phyloP scores from a whole-genome alignment of 352 stramenopile genomes.

The Pythium apleroticum region DNA sequence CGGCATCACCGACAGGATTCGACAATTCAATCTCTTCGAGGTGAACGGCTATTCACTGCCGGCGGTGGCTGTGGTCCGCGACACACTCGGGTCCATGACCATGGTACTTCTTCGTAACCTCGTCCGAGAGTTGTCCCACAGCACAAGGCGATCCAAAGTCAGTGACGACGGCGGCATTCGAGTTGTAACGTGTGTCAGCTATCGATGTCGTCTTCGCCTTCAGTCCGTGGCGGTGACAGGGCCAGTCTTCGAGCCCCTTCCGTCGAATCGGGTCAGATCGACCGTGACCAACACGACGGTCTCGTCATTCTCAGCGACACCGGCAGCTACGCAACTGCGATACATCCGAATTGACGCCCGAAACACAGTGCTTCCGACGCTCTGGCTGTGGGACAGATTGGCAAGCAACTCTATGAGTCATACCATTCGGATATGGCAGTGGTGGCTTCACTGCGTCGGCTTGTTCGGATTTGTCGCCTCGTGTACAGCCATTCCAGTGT shows the following conservation, averaged over 20 bases:
- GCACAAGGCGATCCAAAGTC: neutral
- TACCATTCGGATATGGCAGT: neutral
- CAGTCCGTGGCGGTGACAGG: neutral
- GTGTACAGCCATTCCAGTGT: neutral
- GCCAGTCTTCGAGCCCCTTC: neutral
- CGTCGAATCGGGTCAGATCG: neutral
- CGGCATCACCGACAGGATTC: slow-evolving; percentile 3
- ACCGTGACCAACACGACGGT: neutral
- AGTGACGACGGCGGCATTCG: neutral
- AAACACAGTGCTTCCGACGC: neutral
- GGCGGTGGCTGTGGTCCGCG: slow-evolving; percentile 9
- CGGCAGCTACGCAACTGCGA: neutral
- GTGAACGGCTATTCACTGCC: slow-evolving; percentile 18
- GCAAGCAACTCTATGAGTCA: neutral
- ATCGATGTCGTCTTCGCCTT: slow-evolving; percentile 20
- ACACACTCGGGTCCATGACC: slow-evolving; percentile 12
- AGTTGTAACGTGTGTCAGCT: slow-evolving; percentile 17
- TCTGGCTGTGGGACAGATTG: neutral
- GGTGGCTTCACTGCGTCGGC: neutral
- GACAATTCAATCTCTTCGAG: slow-evolving; percentile 13
- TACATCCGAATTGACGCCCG: neutral
- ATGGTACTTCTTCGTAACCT: slow-evolving; percentile 18
- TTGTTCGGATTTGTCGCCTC: neutral
- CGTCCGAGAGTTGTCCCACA: neutral
- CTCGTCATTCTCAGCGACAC: neutral